These are phyloP conservation scores for Angophora floribunda DNA, from an alignment of 345 rosid genomes.

Conservation along the genomic window DNA sequence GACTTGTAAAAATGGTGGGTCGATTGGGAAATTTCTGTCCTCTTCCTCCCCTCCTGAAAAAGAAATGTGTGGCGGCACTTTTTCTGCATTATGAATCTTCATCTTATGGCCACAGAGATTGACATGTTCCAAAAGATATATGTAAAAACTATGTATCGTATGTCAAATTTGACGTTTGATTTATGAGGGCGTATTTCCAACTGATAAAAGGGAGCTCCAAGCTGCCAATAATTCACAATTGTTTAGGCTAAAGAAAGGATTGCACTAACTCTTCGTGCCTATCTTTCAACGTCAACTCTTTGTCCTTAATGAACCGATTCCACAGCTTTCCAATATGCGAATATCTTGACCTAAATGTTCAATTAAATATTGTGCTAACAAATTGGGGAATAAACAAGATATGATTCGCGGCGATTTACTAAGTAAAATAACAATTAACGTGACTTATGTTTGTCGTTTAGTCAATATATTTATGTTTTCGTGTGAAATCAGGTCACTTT, in stretches of 20 bases:
- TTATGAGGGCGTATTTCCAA: background rate
- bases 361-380: background rate
- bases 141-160: background rate
- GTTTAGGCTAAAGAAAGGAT: background rate
- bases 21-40: background rate
- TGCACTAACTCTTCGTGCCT: background rate
- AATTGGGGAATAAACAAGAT: background rate
- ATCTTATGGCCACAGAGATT: background rate
- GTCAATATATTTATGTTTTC: background rate
- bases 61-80: background rate
- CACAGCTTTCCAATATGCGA: background rate
- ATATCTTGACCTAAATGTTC: background rate
- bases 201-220: background rate
- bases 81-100: background rate
- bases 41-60: background rate
- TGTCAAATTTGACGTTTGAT: background rate
- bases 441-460: background rate
- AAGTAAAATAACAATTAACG: background rate
- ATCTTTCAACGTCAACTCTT: background rate
- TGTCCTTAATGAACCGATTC: background rate
- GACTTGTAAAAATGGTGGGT: background rate
- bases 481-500: background rate
- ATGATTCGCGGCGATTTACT: background rate
- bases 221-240: background rate
- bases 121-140: background rate